Base-by-base conservation (phyloP, 148 eudicot species). In the Arbutus unedo region DNA sequence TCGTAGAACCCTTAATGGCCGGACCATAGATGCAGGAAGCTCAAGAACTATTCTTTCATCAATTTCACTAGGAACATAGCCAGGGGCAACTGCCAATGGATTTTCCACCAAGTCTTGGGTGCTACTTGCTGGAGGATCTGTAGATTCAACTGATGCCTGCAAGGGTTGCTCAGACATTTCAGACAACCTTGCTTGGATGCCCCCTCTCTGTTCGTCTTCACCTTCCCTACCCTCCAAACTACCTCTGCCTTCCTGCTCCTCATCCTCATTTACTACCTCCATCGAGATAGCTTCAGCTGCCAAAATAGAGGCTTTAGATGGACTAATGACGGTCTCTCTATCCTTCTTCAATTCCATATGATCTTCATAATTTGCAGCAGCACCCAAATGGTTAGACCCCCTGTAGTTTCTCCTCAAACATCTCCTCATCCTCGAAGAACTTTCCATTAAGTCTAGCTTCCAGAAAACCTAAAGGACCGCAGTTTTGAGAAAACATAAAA, bases 11-110 rank as follows among this genome's bases (percentile, higher is more conserved):
- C 88, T 92, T 60, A 97, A 86, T 53, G 97, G 98, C 85, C 91
- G 91, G 86, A 94, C 95, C 93, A 97, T 94, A 38, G 98, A 92
- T 43, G 97, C 91, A 55, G 96, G 93, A 83, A 97, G 91, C 89
- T 97, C 99, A 89, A 94, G 92, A 84, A 94, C 85, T 83, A 97
- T 93, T 88, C 95, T 92, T 87, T 97, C 99, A 90, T 93, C 93
- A 56, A 85, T 90, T 85, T 93, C 98, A 80, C 93, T 90, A 60
- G 93, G 97, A 82, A 97, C 95, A 92, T 97, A 94, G 45, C 98
- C 97, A 80, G 96, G 94, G 62, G 97, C 91, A 83, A 91, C 87
- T 19, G 87, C 91, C n/a, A 92, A 87, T 75, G 91, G 81, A 83
- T 88, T 91, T 62, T 91, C 88, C 76, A 83, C 85, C 79, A 91